Evolutionary conservation across 768 basidiomycete species (phyloP), one percentile per base, ranked within the genome.

Genomic region (Daedalea quercina): DNA sequence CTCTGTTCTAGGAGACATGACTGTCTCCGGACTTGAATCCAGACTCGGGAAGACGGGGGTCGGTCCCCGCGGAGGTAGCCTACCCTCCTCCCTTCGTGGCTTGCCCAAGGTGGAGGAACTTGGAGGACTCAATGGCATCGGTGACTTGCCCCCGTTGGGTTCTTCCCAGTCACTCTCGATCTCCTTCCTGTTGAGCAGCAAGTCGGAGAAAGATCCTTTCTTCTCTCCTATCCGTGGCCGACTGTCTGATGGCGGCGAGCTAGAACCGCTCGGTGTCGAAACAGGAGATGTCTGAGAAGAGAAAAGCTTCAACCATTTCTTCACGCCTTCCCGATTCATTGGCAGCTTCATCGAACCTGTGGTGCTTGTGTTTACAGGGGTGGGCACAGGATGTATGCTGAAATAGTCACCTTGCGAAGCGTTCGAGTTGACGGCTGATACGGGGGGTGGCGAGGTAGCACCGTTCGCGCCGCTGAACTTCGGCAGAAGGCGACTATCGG

Each of bases 321-420:
- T 85, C 23, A 90, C 89, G 22, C 83, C 88, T 49, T 87, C 84
- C 19, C 87, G 74, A 19, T 80, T 88, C 66, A 80, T 87, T 1
- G 89, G 89, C 44, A 91, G 71, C 60, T 82, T 76, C 63, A 62
- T 70, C 17, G 60, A 65, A 23, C 67, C 67, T 53, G n/a, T 12
- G 22, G 55, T 25, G 44, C 67, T 55, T 68, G 69, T 67, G 56
- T 71, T 67, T 40, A 40, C 37, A 57, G 58, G 49, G 19, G 68
- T 42, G 11, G 71, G 65, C 22, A 73, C 61, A 8, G 73, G 68
- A 17, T 69, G 58, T 23, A 69, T 54, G 47, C 69, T 69, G 60
- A 80, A 69, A 58, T 79, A 78, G 48, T 84, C 84, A 26, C 65
- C 65, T 49, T 76, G 72, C 43, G 78, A 74, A 26, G 76, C 69